Evolutionary conservation across 2,329 filamentous ascomycete genomes (phyloP), one percentile per base, ranked within the genome.

Genomic region (Paecilomyces fulvus): DNA sequence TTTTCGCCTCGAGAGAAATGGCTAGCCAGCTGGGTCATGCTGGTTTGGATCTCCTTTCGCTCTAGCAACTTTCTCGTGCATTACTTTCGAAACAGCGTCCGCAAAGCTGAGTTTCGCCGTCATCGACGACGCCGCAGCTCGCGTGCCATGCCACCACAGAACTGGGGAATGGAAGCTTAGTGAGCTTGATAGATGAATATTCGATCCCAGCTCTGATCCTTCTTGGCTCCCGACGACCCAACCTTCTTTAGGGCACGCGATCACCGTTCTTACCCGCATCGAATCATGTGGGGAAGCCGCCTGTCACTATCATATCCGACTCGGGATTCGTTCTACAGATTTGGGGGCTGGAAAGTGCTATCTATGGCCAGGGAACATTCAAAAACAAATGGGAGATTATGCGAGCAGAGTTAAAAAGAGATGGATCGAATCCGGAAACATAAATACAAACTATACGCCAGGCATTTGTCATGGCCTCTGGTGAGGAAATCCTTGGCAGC

Each of bases 1-100:
- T 61, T 61, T 30, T 61, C 59, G 7, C 48, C 58, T 12, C 52
- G 33, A 14, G 59, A 61, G 52, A 61, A 61, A 55, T 51, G 52
- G 23, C 31, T 61, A 30, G 59, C 58, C 25, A 55, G 48, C 52
- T 59, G 55, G 12, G n/a, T 59, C 50, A 51, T 55, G 12, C 46
- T 59, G 30, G 30, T 53, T 21, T 61, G 59, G 59, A 51, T 53
- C 30, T 56, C 53, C 10, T 20, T 55, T 21, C 58, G 49, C 28
- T 61, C 54, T 17, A 51, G 57, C 48, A 53, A 21, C 20, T 37
- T 58, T 14, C 30, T 58, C n/a, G 23, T 43, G 25, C 31, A 30
- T 20, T 54, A 50, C 37, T 25, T 54, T 17, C 50, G 54, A 12
- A 37, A 30, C 49, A 54, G 33, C 20, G 46, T 58, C n/a, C 54